Base-by-base conservation (phyloP, 805 yeast species). In the Barnettozyma sucrosica region DNA sequence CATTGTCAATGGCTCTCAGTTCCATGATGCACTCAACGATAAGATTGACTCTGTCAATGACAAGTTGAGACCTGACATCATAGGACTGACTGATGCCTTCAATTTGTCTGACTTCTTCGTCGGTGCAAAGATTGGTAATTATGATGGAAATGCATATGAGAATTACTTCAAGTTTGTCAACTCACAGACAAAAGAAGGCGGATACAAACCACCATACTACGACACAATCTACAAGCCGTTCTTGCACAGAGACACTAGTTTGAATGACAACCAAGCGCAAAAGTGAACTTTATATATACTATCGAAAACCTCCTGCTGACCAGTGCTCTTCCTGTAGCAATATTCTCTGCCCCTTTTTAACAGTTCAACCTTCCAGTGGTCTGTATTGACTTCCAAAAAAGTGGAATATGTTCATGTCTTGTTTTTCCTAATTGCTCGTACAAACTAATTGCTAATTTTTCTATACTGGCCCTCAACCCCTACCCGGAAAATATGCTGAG, bases 51-150 rank as follows among this genome's bases (percentile, higher is more conserved):
- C 48, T 19, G 45, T 55, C 32, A 50, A 72, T 75, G 55, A 72
- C 68, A 38, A 63, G 60, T 63, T 83, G 44, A 74, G 96, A 64
- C 77, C 78, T n/a, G 79, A 83, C 56, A 86, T 84, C 42, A 77
- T 88, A 62, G 84, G 85, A 1, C 71, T 86, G 56, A 85, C 95
- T 8, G 97, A 89, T 66, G 76, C 95, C 1, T 89, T 89, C 72
- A 79, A 83, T 64, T 72, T 85, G 52, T 77, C 86, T 25, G 96
- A 89, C 67, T 83, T 75, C 63, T 77, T 84, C 69, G 73, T 89
- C 59, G 85, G 88, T 64, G 79, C 96, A 0, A 81, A 90, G n/a
- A 78, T 89, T 51, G 97, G 97, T 28, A 74, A 72, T 46, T 81
- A 76, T 65, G 82, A 85, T 57, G 96, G 97, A 46, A 83, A 88